These are phyloP conservation scores for Agastache rugosa DNA, from an alignment of 257 asterid genomes.

Conservation along the genomic window DNA sequence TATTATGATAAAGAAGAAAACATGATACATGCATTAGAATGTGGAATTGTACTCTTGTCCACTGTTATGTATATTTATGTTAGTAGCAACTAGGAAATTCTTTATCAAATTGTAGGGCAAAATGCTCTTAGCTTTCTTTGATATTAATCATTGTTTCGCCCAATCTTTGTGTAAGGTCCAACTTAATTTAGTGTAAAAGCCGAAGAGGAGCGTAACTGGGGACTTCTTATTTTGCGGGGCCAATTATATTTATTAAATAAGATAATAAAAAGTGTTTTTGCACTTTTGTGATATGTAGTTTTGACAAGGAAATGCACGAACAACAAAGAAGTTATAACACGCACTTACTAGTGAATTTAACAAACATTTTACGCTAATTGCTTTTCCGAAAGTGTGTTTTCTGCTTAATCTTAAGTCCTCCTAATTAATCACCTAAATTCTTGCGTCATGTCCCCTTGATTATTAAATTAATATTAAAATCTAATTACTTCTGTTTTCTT, in stretches of 20 bases:
- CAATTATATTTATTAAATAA: slow-evolving; percentile 36
- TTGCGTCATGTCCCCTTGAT: slow-evolving; percentile 23
- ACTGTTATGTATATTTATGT: slow-evolving; percentile 2
- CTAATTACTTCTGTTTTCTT: neutral
- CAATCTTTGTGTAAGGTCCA: slow-evolving; percentile 46
- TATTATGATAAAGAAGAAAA: neutral
- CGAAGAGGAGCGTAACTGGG: slow-evolving; percentile 60
- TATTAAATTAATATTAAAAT: neutral
- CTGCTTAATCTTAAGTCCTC: slow-evolving; percentile 35
- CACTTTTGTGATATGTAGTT: slow-evolving; percentile 42
- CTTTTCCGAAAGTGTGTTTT: slow-evolving; percentile 36
- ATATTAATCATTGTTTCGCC: slow-evolving; percentile 46
- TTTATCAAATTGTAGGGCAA: slow-evolving; percentile 49
- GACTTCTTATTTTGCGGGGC: slow-evolving; percentile 39
- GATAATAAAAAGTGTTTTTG: slow-evolving; percentile 40
- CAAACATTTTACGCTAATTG: slow-evolving; percentile 23
- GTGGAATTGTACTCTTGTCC: slow-evolving; percentile 31
- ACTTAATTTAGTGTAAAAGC: slow-evolving; percentile 48
- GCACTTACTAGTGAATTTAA: slow-evolving; percentile 43
- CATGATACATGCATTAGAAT: slow-evolving; percentile 28
- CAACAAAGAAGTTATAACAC: slow-evolving; percentile 51
- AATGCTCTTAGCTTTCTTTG: slow-evolving; percentile 48
- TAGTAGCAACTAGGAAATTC: slow-evolving; percentile 14
- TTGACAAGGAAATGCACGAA: slow-evolving; percentile 59
- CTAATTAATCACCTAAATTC: slow-evolving; percentile 18